Evolutionary conservation across 2,329 filamentous ascomycete species (phyloP).

Genomic region (Exophiala aquamarina): DNA sequence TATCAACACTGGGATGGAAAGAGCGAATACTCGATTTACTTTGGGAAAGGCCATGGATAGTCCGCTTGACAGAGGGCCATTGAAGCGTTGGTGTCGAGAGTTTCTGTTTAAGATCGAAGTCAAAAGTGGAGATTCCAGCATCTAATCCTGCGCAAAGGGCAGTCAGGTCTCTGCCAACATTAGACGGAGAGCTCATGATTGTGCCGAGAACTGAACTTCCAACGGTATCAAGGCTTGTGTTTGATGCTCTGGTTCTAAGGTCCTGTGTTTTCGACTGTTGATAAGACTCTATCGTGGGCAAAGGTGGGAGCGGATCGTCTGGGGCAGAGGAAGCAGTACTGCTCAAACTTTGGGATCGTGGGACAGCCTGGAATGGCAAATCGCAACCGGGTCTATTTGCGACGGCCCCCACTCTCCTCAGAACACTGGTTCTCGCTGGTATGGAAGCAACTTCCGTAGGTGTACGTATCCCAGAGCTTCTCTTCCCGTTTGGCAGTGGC

Average conservation of each 20-base stretch:
- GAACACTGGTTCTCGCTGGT: slow-evolving; percentile 14
- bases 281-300: slow-evolving; percentile 26
- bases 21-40: slow-evolving; percentile 13
- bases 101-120: slow-evolving; percentile 9
- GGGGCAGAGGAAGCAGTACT: slow-evolving; percentile 36
- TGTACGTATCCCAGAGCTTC: slow-evolving; percentile 3
- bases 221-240: slow-evolving; percentile 10
- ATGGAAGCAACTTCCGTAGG: slow-evolving; percentile 17
- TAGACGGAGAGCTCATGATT: slow-evolving; percentile 11
- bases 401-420: slow-evolving; percentile 14
- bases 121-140: slow-evolving; percentile 1
- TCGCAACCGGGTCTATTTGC: slow-evolving; percentile 28
- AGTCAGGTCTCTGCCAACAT: not conserved
- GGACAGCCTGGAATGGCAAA: slow-evolving; percentile 27
- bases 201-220: slow-evolving; percentile 18
- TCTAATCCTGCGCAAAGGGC: not conserved
- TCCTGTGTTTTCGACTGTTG: not conserved
- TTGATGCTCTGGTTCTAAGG: slow-evolving; percentile 6
- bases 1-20: slow-evolving; percentile 14
- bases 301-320: slow-evolving; percentile 38
- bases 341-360: slow-evolving; percentile 28
- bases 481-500: slow-evolving; percentile 33
- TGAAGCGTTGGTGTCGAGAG: slow-evolving; percentile 9
- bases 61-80: slow-evolving; percentile 9
- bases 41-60: slow-evolving; percentile 7